A percentile compares a stretch with the other conserved stretches of the same genome.
Conservation (phyloP, 768 basidiomycete species). For the Lepiota subincarnata region DNA sequence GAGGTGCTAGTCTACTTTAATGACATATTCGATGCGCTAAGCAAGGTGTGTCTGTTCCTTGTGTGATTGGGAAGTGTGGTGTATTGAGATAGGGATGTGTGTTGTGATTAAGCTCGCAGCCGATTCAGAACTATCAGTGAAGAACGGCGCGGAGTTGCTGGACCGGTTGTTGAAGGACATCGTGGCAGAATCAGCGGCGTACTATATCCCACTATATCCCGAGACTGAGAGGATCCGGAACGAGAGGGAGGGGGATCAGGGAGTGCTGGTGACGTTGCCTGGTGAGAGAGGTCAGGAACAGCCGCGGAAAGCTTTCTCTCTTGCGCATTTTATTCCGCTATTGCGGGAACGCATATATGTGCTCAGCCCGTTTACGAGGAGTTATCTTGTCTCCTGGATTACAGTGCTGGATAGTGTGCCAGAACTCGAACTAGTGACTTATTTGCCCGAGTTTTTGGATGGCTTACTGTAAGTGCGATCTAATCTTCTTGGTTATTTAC, state of each 20-base stretch:
- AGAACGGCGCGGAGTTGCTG: slow-evolving; percentile 96
- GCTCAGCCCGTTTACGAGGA: slow-evolving; percentile 91
- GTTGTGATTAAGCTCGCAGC: slow-evolving; percentile 71
- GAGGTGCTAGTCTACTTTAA: slow-evolving; percentile 97
- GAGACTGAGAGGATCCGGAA: slow-evolving; percentile 71
- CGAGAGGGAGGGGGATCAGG: slow-evolving; percentile 48
- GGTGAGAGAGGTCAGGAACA: slow-evolving; percentile 44
- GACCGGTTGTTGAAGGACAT: slow-evolving; percentile 98
- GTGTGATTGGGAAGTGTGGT: slow-evolving; percentile 94
- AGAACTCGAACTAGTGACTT: slow-evolving; percentile 91
- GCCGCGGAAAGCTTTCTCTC: slow-evolving; percentile 80
- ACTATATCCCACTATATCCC: slow-evolving; percentile 85
- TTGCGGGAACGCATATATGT: slow-evolving; percentile 93
- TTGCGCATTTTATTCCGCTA: slow-evolving; percentile 92
- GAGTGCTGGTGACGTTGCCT: slow-evolving; percentile 64
- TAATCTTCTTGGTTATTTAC: slow-evolving; percentile 11
- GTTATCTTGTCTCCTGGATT: slow-evolving; percentile 97
- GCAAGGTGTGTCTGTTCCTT: slow-evolving; percentile 63
- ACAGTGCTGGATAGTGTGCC: slow-evolving; percentile 94
- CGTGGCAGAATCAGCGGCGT: slow-evolving; percentile 92
- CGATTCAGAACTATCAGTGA: slow-evolving; percentile 92
- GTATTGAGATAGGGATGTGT: slow-evolving; percentile 81
- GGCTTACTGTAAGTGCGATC: slow-evolving; percentile 73
- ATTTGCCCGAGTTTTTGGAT: slow-evolving; percentile 92
- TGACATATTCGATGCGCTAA: slow-evolving; percentile 94